A percentile compares a stretch with the other conserved stretches of the same genome.
phyloP scores from a whole-genome alignment of 2,329 filamentous ascomycete genomes.

The Aspergillus sp. region DNA sequence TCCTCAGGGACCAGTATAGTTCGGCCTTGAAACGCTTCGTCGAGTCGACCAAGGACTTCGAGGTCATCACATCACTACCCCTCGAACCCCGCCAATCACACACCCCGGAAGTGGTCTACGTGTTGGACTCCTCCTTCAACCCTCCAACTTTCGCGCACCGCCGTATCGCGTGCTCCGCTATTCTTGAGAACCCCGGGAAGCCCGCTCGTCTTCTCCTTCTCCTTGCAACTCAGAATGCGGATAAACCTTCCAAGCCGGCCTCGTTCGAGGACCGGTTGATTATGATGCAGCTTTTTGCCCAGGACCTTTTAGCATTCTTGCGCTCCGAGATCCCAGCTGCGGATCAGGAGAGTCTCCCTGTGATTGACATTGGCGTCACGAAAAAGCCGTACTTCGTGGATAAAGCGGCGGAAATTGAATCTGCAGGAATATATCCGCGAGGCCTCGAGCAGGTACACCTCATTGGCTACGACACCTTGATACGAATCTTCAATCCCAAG shows the following conservation, averaged over 20 bases:
- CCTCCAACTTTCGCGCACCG: constrained; percentile 65
- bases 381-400: constrained; percentile 55
- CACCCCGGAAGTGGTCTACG: constrained; percentile 55
- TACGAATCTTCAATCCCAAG: constrained; percentile 54
- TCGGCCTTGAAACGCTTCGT: constrained; percentile 50
- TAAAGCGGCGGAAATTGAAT: constrained; percentile 51
- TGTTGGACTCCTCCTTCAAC: constrained; percentile 70
- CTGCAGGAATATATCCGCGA: constrained; percentile 40
- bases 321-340: constrained; percentile 20
- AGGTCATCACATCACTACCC: constrained; percentile 36
- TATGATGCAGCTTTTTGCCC: constrained; percentile 55
- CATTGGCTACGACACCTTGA: constrained; percentile 54
- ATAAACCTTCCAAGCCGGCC: constrained; percentile 60
- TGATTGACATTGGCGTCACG: constrained; percentile 53
- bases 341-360: constrained; percentile 27
- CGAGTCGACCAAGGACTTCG: constrained; percentile 41
- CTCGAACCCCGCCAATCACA: constrained; percentile 16
- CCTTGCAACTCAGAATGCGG: constrained; percentile 68
- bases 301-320: constrained; percentile 44
- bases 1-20: constrained; percentile 44
- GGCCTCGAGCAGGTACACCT: constrained; percentile 52
- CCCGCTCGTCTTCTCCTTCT: constrained; percentile 58
- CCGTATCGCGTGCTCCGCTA: constrained; percentile 58
- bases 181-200: constrained; percentile 42
- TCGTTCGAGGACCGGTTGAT: constrained; percentile 53